Evolutionary conservation across 2,329 filamentous ascomycete genomes (phyloP).

Genomic region (Fusarium scirpi): DNA sequence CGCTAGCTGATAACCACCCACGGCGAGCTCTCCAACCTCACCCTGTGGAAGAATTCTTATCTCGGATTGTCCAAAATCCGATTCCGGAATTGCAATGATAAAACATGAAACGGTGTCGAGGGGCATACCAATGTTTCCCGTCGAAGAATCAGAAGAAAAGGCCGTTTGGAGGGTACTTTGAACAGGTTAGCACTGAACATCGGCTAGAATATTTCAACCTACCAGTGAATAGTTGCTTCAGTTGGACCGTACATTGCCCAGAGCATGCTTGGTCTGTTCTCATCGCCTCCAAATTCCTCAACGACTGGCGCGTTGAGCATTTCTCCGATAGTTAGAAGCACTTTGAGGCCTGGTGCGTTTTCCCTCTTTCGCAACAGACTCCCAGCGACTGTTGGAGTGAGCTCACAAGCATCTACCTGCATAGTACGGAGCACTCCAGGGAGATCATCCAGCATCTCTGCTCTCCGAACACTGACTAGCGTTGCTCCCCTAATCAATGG

Average conservation of each 20-base stretch:
- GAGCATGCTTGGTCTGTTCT: slow-evolving; percentile 70
- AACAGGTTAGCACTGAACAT: slow-evolving; percentile 3
- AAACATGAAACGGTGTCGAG: slow-evolving; percentile 86
- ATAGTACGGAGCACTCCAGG: slow-evolving; percentile 73
- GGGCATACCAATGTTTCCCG: slow-evolving; percentile 80
- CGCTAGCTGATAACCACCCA: slow-evolving; percentile 85
- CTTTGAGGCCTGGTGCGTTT: slow-evolving; percentile 74
- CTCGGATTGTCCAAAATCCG: slow-evolving; percentile 36
- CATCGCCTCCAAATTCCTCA: slow-evolving; percentile 78
- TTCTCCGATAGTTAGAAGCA: slow-evolving; percentile 90
- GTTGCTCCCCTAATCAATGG: slow-evolving; percentile 80
- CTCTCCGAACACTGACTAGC: slow-evolving; percentile 76
- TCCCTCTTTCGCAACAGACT: slow-evolving; percentile 77
- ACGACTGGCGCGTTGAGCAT: slow-evolving; percentile 87
- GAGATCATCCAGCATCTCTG: slow-evolving; percentile 79
- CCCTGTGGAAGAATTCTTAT: slow-evolving; percentile 72
- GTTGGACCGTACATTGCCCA: slow-evolving; percentile 97
- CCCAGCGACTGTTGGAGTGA: slow-evolving; percentile 88
- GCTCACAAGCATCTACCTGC: slow-evolving; percentile 83
- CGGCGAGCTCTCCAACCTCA: slow-evolving; percentile 80
- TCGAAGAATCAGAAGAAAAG: slow-evolving; percentile 67
- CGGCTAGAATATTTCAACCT: slow-evolving; percentile 35
- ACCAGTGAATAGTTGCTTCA: slow-evolving; percentile 89
- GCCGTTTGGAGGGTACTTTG: slow-evolving; percentile 75
- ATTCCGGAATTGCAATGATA: slow-evolving; percentile 65